These are phyloP conservation scores for Avena sativa DNA, from an alignment of 176 grass and related monocot genomes.

Conservation along the genomic window DNA sequence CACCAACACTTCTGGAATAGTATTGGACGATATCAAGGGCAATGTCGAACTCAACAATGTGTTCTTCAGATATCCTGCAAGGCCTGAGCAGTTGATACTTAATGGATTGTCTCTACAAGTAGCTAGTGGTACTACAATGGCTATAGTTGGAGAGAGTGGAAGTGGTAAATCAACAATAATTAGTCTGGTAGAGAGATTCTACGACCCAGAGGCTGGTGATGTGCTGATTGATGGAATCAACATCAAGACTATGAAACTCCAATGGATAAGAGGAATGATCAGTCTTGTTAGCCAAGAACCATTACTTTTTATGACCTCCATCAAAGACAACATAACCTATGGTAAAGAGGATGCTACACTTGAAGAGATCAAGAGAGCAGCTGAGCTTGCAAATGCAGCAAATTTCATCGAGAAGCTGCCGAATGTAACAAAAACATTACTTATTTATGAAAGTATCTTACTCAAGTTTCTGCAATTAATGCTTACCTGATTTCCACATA, in stretches of 20 bases:
- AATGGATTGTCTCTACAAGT: slow-evolving; percentile 52
- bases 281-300: slow-evolving; percentile 87
- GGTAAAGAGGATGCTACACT: slow-evolving; percentile 69
- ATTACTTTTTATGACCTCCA: slow-evolving; percentile 69
- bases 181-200: slow-evolving; percentile 77
- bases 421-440: slow-evolving; percentile 49
- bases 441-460: slow-evolving; percentile 6
- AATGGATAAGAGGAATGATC: slow-evolving; percentile 67
- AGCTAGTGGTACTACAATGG: slow-evolving; percentile 67
- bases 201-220: slow-evolving; percentile 70
- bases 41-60: slow-evolving; percentile 68
- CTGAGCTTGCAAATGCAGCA: slow-evolving; percentile 73
- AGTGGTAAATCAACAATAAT: slow-evolving; percentile 84
- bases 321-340: slow-evolving; percentile 76
- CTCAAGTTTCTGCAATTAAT: slow-evolving; percentile 22
- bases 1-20: slow-evolving; percentile 51
- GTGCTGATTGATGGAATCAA: slow-evolving; percentile 71
- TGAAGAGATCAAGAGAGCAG: slow-evolving; percentile 75
- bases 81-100: slow-evolving; percentile 70
- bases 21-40: slow-evolving; percentile 62
- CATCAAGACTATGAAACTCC: slow-evolving; percentile 67
- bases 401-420: slow-evolving; percentile 77
- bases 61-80: slow-evolving; percentile 73
- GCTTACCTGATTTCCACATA: slow-evolving; percentile 20
- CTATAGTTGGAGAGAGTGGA: slow-evolving; percentile 83